Base-by-base conservation (phyloP, 2,329 filamentous ascomycete species). In the Nemania diffusa region DNA sequence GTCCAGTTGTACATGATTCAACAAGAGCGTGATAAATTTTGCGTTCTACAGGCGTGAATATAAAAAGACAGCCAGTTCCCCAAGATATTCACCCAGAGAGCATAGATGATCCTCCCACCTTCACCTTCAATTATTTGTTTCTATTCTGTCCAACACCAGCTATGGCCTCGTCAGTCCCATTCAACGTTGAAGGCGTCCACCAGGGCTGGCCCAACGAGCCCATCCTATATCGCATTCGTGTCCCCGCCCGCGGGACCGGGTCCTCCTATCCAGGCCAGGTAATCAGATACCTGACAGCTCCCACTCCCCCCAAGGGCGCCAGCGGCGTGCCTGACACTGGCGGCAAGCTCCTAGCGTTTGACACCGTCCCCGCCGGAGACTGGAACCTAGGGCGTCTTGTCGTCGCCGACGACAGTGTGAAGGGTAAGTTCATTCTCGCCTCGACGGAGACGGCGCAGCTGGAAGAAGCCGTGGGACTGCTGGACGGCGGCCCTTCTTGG, bases 161-260 rank as follows among this genome's bases (percentile, higher is more conserved):
- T 26, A 59, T 59, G 57, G 44, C 57, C 17, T 37, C n/a, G 24
- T 48, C n/a, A 59, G n/a, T 50, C 42, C 7, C n/a, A 37, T 59
- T 59, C 15, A 24, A 42, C 37, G n/a, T 59, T 50, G 57, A 58
- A 48, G 26, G 17, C 40, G 24, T 32, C 27, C 40, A 32, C n/a
- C 56, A 58, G 17, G 57, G 57, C 29, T 59, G 42, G 57, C 57
- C 44, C 26, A 48, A 50, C 42, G 42, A 59, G 42, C 57, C 57
- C 44, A 37, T 59, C 27, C 26, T 59, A 50, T 59, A 59, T 59
- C 57, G 57, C 42, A 59, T 59, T 26, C 57, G 42, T 50, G 42
- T 50, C 42, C 57, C 44, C 37, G 52, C 32, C 52, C 52, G n/a
- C n/a, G n/a, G n/a, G n/a, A n/a, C n/a, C n/a, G n/a, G n/a, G 32